Evolutionary conservation across 352 stramenopile species (phyloP).

Genomic region (Blastocystis sp.): DNA sequence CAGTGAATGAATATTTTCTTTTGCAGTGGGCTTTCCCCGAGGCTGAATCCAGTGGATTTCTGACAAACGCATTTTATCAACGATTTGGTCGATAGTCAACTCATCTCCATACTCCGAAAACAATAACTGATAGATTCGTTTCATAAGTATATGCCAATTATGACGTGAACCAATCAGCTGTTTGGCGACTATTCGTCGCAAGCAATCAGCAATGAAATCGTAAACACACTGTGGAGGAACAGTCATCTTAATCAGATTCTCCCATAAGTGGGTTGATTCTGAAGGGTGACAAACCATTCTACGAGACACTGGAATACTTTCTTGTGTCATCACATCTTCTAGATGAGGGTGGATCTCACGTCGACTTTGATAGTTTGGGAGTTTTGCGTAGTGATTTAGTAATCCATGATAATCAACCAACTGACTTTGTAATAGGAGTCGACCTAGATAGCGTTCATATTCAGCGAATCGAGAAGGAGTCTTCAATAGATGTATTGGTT

Average conservation of each 20-base stretch:
- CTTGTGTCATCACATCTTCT: neutral
- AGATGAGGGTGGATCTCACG: neutral
- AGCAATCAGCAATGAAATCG: neutral
- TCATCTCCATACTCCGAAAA: neutral
- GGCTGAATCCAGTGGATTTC: neutral
- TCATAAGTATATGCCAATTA: neutral
- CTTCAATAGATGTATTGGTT: neutral
- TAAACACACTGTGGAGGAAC: neutral
- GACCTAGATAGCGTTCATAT: neutral
- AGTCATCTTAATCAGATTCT: neutral
- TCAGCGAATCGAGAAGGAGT: neutral
- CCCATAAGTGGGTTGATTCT: neutral
- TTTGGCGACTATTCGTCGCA: neutral
- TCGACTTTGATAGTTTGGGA: neutral
- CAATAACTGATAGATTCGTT: neutral
- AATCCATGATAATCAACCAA: neutral
- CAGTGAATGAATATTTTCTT: neutral
- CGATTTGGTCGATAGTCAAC: neutral
- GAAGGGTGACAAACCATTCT: neutral
- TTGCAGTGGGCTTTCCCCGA: neutral
- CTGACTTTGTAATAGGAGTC: neutral
- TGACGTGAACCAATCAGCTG: neutral
- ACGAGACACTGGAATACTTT: neutral
- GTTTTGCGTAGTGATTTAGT: neutral
- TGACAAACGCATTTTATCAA: neutral